These are phyloP conservation scores for Hypoxylon rickii DNA, from an alignment of 495 filamentous ascomycete species.

Conservation along the genomic window DNA sequence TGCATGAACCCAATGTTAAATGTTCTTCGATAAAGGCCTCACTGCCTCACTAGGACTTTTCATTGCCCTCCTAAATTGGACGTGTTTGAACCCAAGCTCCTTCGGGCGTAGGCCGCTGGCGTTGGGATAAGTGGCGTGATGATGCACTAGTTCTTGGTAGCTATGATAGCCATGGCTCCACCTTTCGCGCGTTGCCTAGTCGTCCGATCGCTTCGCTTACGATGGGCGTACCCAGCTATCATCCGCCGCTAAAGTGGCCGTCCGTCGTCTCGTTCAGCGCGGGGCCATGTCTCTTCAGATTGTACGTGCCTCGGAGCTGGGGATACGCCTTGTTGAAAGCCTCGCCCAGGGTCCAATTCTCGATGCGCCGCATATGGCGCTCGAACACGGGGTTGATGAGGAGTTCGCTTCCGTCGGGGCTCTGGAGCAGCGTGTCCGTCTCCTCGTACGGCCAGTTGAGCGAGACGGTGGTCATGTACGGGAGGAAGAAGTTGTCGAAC, in stretches of 20 bases:
- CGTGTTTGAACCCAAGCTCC: too few relatives aligned
- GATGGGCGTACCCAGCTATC: background rate
- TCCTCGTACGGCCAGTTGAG: conserved; percentile 81
- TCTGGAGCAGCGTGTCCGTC: conserved; percentile 61
- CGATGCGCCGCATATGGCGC: conserved; percentile 65
- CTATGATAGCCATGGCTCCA: too few relatives aligned
- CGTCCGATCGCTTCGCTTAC: too few relatives aligned
- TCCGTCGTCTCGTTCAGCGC: background rate
- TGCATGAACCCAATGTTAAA: too few relatives aligned
- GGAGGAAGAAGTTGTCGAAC: conserved; percentile 80
- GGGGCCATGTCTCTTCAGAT: conserved; percentile 29
- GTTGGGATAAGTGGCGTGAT: too few relatives aligned
- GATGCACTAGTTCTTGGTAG: too few relatives aligned
- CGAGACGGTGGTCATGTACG: conserved; percentile 71
- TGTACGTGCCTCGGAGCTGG: conserved; percentile 57
- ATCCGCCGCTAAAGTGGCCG: conserved; percentile 12
- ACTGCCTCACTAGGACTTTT: too few relatives aligned
- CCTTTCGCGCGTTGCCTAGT: too few relatives aligned
- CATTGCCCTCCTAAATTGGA: too few relatives aligned
- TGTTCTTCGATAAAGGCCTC: too few relatives aligned
- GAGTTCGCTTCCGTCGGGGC: conserved; percentile 60
- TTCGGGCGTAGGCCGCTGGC: too few relatives aligned
- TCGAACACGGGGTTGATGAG: conserved; percentile 82
- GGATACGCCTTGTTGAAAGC: conserved; percentile 69
- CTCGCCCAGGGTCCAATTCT: conserved; percentile 79